Evolutionary conservation across 768 basidiomycete species (phyloP).

Genomic region (Podaxis sp.): DNA sequence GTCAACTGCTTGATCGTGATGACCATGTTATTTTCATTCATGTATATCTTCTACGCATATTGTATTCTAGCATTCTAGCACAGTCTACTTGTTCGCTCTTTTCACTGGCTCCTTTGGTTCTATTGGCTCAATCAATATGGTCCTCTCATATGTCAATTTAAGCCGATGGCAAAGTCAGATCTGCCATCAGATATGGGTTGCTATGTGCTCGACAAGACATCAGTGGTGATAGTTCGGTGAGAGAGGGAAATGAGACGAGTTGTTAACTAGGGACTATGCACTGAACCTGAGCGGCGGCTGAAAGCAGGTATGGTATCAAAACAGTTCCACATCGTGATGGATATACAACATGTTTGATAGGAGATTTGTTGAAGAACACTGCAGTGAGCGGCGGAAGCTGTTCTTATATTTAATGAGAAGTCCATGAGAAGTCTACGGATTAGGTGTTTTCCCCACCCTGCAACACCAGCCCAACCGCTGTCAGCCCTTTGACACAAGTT

Average conservation of each 20-base stretch:
- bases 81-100: not conserved
- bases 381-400: not conserved
- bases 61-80: slow-evolving; percentile 6
- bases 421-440: not conserved
- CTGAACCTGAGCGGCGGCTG: not conserved
- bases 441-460: not conserved
- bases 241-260: not conserved
- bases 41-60: slow-evolving; percentile 10
- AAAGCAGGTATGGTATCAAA: not conserved
- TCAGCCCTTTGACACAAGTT: not conserved
- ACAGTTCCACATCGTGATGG: not conserved
- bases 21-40: not conserved
- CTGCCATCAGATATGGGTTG: not conserved
- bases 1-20: slow-evolving; percentile 20
- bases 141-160: not conserved
- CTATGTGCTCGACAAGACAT: not conserved
- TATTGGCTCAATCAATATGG: not conserved
- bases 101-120: not conserved
- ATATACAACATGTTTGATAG: slow-evolving; percentile 3
- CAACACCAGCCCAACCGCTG: not conserved
- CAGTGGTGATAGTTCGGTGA: not conserved
- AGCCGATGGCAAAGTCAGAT: not conserved
- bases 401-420: not conserved
- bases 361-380: not conserved
- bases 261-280: too few relatives aligned